Base-by-base conservation (phyloP, 164 flowering plant species). In the Magnolia changhungtana region DNA sequence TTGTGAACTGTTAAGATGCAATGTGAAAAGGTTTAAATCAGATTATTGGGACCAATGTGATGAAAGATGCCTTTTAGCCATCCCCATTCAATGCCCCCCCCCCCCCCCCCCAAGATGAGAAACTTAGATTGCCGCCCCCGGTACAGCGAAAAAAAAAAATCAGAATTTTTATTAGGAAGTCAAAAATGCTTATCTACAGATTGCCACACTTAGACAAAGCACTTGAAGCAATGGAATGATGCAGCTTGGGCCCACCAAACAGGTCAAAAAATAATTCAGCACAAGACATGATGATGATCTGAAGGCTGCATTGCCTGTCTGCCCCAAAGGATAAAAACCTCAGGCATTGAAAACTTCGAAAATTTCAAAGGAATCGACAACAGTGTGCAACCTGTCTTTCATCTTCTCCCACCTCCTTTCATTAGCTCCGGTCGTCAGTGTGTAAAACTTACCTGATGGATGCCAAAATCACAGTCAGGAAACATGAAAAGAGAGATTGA, bases 331-430 rank as follows among this genome's bases (percentile, higher is more conserved):
- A 61, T 20, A 55, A 55, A 31, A 27, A n/a, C 65, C 51, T 81
- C 82, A 78, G 21, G 86, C 87, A 66, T 84, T 89, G 86, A 81
- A 86, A 69, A 93, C 80, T 82, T 87, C 82, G 86, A 81, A 86
- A 69, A 93, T 80, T 82, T 87, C 82, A 83, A 96, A 93, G 76
- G 99, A 96, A 78, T 96, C 96, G 2, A 91, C 78, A 10, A 96
- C 91, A 4, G 90, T 84, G 69, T 85, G 83, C 85, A 96, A 78
- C 79, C 85, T 89, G 55, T 96, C 99, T 84, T 96, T 93, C 98
- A 96, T 93, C 86, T 96, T 96, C 63, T 67, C 93, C 98, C 98
- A 96, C 77, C 98, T 90, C 85, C 97, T 92, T 83, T 93, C 95
- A 67, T 96, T 96, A 13, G 99, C 90, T 55, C 99, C 99, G 1